Conservation (phyloP, 176 grass and related monocot species). For the Dactylis glomerata region DNA sequence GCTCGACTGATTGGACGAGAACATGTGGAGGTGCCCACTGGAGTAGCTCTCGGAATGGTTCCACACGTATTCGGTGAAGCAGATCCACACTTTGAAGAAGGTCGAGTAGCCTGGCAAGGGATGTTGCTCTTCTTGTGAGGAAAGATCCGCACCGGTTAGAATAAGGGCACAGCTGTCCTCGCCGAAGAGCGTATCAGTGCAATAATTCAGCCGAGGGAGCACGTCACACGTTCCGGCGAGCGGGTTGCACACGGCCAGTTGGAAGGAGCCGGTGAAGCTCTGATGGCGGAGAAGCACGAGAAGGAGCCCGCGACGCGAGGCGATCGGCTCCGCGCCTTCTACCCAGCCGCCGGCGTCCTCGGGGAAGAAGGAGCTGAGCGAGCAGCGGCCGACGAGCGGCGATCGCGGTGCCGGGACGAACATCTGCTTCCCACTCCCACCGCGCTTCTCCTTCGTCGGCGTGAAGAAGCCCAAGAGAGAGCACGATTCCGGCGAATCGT, state of each 20-base stretch:
- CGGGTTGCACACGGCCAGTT: not conserved
- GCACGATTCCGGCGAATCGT: not conserved
- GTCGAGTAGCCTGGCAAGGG: not conserved
- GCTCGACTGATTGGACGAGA: not conserved
- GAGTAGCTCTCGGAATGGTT: too few species aligned
- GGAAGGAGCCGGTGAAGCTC: not conserved
- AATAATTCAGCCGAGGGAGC: not conserved
- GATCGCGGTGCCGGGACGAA: not conserved
- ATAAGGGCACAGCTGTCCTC: not conserved
- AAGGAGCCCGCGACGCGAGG: not conserved
- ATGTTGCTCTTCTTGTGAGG: not conserved
- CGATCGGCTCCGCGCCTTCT: not conserved
- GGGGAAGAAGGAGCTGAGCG: not conserved
- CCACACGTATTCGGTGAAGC: too few species aligned
- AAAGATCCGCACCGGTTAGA: not conserved
- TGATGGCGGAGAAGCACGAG: not conserved
- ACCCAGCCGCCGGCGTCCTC: not conserved
- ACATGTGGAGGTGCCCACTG: not conserved
- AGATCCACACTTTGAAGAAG: not conserved
- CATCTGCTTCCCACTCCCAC: too few species aligned
- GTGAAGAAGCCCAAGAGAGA: not conserved
- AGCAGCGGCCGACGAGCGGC: not conserved
- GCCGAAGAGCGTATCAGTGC: not conserved
- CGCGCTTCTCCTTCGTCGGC: not conserved
- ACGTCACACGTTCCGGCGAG: not conserved